Conservation (phyloP, 306 rosid species). For the Begonia peltatifolia region DNA sequence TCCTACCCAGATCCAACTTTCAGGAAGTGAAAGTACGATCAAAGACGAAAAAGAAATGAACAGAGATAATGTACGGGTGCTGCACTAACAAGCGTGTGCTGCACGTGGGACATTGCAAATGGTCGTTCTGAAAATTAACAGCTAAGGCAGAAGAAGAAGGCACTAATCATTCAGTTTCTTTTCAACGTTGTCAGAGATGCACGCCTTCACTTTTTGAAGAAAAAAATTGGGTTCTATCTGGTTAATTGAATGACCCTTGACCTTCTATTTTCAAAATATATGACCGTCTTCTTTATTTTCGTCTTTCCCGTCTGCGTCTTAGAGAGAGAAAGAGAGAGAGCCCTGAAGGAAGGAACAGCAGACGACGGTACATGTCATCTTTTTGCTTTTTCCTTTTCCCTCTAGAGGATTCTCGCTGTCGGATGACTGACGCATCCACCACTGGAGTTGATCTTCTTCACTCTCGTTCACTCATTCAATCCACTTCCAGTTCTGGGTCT, state of each 20-base stretch:
- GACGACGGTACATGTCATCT: conserved; percentile 8
- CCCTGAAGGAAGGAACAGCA: not conserved
- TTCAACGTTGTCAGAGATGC: conserved; percentile 12
- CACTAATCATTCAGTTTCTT: not conserved
- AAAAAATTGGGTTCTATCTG: not conserved
- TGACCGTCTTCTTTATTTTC: not conserved
- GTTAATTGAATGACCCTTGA: too few species aligned
- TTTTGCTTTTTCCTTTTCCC: not conserved
- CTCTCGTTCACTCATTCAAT: not conserved
- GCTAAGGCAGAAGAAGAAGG: too few species aligned
- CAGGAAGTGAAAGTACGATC: too few species aligned
- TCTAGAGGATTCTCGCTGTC: conserved; percentile 12
- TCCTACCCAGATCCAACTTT: too few species aligned
- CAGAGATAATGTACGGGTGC: too few species aligned
- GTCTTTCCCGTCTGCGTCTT: not conserved
- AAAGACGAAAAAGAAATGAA: too few species aligned
- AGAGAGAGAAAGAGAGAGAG: not conserved
- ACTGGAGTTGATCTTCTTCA: not conserved
- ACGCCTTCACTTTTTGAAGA: conserved; percentile 5
- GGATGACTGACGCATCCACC: not conserved
- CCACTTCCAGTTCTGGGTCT: too few species aligned
- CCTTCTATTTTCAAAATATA: conserved; percentile 1
- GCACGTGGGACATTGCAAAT: too few species aligned
- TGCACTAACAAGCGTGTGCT: too few species aligned
- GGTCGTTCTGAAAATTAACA: too few species aligned